Conservation (phyloP, 306 rosid species). For the Abrus pulchellus region DNA sequence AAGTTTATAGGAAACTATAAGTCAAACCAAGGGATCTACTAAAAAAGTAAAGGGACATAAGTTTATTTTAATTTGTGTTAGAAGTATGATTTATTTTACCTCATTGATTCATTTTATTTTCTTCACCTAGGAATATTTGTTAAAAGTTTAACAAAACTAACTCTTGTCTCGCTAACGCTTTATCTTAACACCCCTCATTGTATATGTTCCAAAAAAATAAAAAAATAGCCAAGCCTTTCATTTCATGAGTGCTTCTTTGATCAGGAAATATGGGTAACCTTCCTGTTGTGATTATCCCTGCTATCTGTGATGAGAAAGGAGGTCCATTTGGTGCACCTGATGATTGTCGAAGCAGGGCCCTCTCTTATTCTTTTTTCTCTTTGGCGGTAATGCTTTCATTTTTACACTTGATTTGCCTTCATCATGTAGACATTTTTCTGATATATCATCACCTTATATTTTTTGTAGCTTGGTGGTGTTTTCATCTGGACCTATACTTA, state of each 20-base stretch:
- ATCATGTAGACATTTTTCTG: neutral
- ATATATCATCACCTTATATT: conserved; percentile 23
- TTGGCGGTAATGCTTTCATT: conserved; percentile 72
- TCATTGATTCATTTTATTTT: neutral
- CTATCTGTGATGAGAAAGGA: conserved; percentile 78
- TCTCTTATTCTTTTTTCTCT: conserved; percentile 89
- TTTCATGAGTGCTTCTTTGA: conserved; percentile 33
- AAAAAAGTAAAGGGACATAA: too few relatives aligned
- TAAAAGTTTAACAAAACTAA: too few relatives aligned
- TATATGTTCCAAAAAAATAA: neutral
- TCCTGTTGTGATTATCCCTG: conserved; percentile 80
- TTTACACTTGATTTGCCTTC: conserved; percentile 11
- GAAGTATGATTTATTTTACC: too few relatives aligned
- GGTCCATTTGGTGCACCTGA: conserved; percentile 75
- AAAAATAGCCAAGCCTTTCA: neutral
- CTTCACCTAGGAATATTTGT: too few relatives aligned
- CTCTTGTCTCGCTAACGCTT: neutral
- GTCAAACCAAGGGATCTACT: too few relatives aligned
- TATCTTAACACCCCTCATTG: neutral
- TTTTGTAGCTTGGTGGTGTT: conserved; percentile 72
- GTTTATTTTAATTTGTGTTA: too few relatives aligned
- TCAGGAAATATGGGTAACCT: conserved; percentile 95
- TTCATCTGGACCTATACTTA: conserved; percentile 83
- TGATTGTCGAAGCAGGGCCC: conserved; percentile 61
- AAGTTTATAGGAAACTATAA: too few relatives aligned